Base-by-base conservation (phyloP, 108 stramenopile species). In the Pseudonitzschia delicatissima region DNA sequence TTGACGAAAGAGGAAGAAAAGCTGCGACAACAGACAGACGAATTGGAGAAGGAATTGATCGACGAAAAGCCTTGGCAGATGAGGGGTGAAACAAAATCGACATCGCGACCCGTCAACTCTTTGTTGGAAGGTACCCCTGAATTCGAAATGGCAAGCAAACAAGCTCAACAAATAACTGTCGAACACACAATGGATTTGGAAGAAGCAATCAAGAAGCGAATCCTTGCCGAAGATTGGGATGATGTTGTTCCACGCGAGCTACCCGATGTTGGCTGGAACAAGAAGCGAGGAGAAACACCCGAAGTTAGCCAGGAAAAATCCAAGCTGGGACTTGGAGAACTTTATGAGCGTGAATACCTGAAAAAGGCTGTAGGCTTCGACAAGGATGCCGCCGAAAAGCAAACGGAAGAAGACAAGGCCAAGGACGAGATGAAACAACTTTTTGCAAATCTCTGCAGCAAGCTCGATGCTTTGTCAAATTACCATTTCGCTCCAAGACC, bases 261-360 rank as follows among this genome's bases (percentile, higher is more conserved):
- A 20, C 92, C 93, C 15, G 90, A 91, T 65, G 82, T 95, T 12
- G 89, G 83, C 25, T 69, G 72, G 59, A 66, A 83, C 47, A 87
- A 87, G 62, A 76, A 82, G 36, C 78, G 79, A 32, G 86, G 83
- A 4, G 96, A 96, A 28, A 73, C 87, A 3, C 95, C 96, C 0
- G 96, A 99, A 78, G 88, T 99, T 5, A 96, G 96, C 51, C 95
- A 96, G 75, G 98, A 99, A 71, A 98, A 98, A 70, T 93, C 94
- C 39, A 96, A 95, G 74, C 74, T 96, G 23, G 96, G 97, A 8
- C 83, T 99, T 23, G 98, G 91, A 26, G 98, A 97, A 64, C 66
- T 97, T 36, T 99, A 99, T 68, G 98, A 96, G 53, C 82, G 96
- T 6, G 97, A 97, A 74, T 97, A 95, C 64, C 68, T 94, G 44